These are phyloP conservation scores for Styphnolobium japonicum DNA, from an alignment of 306 rosid genomes.

Conservation along the genomic window DNA sequence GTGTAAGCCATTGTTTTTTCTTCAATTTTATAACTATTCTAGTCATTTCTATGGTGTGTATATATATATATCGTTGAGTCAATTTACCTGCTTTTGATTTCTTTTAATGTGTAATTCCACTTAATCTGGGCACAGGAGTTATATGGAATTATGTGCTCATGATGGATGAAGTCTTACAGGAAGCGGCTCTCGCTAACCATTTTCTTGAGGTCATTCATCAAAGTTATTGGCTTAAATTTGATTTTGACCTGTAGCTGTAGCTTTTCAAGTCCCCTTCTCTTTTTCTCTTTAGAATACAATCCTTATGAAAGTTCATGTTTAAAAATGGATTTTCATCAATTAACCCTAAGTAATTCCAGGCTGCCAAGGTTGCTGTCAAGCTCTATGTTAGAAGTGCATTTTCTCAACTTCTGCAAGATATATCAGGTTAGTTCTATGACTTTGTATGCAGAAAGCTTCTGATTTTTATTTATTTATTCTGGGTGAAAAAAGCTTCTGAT, in stretches of 20 bases:
- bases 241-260: not conserved
- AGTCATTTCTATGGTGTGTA: too few relatives aligned
- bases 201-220: conserved; percentile 57
- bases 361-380: conserved; percentile 55
- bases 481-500: too few relatives aligned
- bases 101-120: conserved; percentile 16
- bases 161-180: conserved; percentile 60
- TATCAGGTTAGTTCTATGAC: conserved; percentile 54
- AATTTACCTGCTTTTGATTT: not conserved
- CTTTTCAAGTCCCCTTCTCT: not conserved
- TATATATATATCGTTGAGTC: too few relatives aligned
- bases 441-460: not conserved
- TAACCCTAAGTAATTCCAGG: conserved; percentile 37
- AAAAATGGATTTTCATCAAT: not conserved
- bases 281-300: not conserved
- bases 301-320: not conserved
- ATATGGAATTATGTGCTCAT: conserved; percentile 65
- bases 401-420: conserved; percentile 53
- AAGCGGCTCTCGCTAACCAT: conserved; percentile 45
- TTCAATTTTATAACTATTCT: not conserved
- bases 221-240: conserved; percentile 6
- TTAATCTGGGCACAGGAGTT: conserved; percentile 43
- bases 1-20: not conserved
- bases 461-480: too few relatives aligned
- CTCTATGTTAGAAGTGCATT: conserved; percentile 43